phyloP scores from a whole-genome alignment of 257 asterid species.

The Phtheirospermum japonicum region DNA sequence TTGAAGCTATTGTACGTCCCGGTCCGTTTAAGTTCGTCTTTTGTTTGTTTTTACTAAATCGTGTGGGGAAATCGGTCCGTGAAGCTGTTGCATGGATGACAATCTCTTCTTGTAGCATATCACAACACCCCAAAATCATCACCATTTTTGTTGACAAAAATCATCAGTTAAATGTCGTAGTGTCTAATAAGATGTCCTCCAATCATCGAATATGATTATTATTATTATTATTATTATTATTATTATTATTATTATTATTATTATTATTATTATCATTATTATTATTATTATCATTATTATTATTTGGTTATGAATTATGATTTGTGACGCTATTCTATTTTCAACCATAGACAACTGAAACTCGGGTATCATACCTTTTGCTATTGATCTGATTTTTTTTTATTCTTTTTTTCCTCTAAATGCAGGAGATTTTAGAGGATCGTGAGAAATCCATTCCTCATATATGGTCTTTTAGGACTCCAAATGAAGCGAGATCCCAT shows the following conservation, averaged over 20 bases:
- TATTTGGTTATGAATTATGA: too few relatives aligned
- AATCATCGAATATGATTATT: too few relatives aligned
- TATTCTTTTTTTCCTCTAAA: conserved; percentile 22
- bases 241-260: too few relatives aligned
- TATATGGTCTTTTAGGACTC: conserved; percentile 56
- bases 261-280: too few relatives aligned
- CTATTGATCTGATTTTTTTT: not conserved
- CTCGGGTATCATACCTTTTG: not conserved
- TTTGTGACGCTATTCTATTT: too few relatives aligned
- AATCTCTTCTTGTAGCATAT: not conserved
- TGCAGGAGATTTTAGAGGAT: conserved; percentile 54
- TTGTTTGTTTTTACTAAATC: too few relatives aligned
- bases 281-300: too few relatives aligned
- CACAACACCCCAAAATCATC: not conserved
- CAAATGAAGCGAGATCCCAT: conserved; percentile 41
- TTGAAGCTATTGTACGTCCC: conserved; percentile 12
- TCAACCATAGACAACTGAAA: too few relatives aligned
- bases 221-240: too few relatives aligned
- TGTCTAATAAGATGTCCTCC: too few relatives aligned
- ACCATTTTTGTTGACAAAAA: not conserved
- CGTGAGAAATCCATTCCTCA: conserved; percentile 52
- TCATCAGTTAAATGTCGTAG: not conserved
- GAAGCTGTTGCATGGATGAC: too few relatives aligned
- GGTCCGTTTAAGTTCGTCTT: not conserved
- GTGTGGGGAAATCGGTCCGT: conserved; percentile 14